Evolutionary conservation across 257 asterid species (phyloP), one percentile per base, ranked within the genome.

Genomic region (Rehmannia glutinosa): DNA sequence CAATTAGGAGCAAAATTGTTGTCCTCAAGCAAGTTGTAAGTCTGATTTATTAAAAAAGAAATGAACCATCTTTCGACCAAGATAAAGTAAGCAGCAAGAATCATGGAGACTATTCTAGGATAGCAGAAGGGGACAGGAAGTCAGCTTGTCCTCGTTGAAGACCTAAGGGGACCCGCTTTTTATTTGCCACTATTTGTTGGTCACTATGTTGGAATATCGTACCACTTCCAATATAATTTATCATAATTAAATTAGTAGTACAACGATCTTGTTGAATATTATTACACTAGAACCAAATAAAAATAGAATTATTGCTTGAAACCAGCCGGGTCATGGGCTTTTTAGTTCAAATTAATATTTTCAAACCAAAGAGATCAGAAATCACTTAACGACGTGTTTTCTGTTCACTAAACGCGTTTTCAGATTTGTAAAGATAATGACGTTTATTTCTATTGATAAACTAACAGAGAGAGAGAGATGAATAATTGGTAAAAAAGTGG

Each of bases 401-500:
- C 36, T 30, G 6, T 30, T 3, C 36, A 2, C 3, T 30, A 2
- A 30, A 30, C 36, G 6, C 36, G 38, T 32, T 32, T 8, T 32
- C 4, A 32, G 4, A 32, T 8, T 3, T 32, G 4, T 32, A 32
- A 32, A 8, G 8, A 32, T 32, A 32, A n/a, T n/a, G n/a, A n/a
- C n/a, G n/a, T n/a, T 32, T 0, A 32, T 32, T 32, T 32, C 38
- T 32, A 32, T 32, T 32, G 38, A 32, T 8, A 3, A 32, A 32
- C 8, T 32, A 3, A 8, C 51, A 24, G 45, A 16, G 52, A 24
- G 58, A 52, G 11, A 9, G 47, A 58, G 51, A 20, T 8, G 25
- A 12, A 58, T 32, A 21, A 35, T 59, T 32, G 74, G 65, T 56
- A 30, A 51, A 3, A 33, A 59, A 66, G 73, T 38, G 73, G 43